phyloP scores from a whole-genome alignment of 805 yeast species.

The Cyberlindnera saturnus region DNA sequence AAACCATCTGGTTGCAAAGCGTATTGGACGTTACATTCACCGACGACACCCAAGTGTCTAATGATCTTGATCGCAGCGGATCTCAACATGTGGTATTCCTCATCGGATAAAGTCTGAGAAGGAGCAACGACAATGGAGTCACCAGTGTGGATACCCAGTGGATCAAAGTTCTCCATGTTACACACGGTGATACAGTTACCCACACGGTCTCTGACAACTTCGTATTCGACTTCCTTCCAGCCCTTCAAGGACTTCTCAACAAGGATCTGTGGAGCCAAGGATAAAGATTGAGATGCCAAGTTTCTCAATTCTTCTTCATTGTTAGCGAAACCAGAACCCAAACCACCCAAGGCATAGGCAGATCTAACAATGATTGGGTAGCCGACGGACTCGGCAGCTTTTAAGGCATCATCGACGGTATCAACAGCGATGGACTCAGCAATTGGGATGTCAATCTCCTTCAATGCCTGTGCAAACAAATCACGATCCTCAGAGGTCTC shows the following conservation, averaged over 20 bases:
- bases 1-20: slow-evolving; percentile 94
- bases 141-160: slow-evolving; percentile 97
- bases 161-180: slow-evolving; percentile 99
- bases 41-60: slow-evolving; percentile 97
- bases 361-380: slow-evolving; percentile 97
- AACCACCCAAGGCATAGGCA: slow-evolving; percentile 95
- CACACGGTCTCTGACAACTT: slow-evolving; percentile 93
- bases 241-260: slow-evolving; percentile 97
- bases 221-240: slow-evolving; percentile 98
- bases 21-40: slow-evolving; percentile 98
- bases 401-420: slow-evolving; percentile 84
- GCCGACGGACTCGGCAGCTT: slow-evolving; percentile 84
- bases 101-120: slow-evolving; percentile 93
- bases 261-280: slow-evolving; percentile 88
- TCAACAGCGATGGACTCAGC: slow-evolving; percentile 97
- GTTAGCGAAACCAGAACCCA: slow-evolving; percentile 95
- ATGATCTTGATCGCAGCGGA: slow-evolving; percentile 96
- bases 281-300: slow-evolving; percentile 82
- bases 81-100: slow-evolving; percentile 96
- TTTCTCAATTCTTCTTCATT: slow-evolving; percentile 78
- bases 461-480: slow-evolving; percentile 87
- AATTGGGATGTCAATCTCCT: slow-evolving; percentile 91
- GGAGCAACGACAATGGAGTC: slow-evolving; percentile 99
- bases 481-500: slow-evolving; percentile 98
- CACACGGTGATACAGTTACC: slow-evolving; percentile 98